These are phyloP conservation scores for Notholithocarpus densiflorus DNA, from an alignment of 306 rosid genomes.

Conservation along the genomic window DNA sequence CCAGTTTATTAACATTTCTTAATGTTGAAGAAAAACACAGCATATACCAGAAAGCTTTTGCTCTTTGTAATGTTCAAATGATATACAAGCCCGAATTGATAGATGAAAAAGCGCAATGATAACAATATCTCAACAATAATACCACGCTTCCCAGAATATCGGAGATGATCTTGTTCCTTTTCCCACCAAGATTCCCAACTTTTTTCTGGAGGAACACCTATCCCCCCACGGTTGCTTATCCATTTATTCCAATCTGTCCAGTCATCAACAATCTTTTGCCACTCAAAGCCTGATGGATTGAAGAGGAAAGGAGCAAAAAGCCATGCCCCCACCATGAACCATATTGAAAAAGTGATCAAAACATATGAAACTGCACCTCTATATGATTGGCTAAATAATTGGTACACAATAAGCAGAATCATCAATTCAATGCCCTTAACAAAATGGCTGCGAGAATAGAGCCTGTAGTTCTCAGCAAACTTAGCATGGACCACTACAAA, in stretches of 20 bases:
- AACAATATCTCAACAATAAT: constrained; percentile 62
- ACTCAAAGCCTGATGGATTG: constrained; percentile 97
- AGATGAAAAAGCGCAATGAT: constrained; percentile 84
- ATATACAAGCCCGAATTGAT: constrained; percentile 91
- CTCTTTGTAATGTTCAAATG: constrained; percentile 59
- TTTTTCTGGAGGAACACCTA: constrained; percentile 70
- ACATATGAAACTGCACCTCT: constrained; percentile 56
- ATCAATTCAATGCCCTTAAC: constrained; percentile 90
- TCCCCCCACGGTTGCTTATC: constrained; percentile 91
- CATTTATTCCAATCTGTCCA: constrained; percentile 97
- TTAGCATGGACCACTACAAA: constrained; percentile 95
- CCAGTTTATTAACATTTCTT: not conserved
- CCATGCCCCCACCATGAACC: constrained; percentile 98
- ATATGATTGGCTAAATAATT: constrained; percentile 73
- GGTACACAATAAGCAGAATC: constrained; percentile 86
- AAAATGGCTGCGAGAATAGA: constrained; percentile 96
- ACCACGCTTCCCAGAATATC: constrained; percentile 67
- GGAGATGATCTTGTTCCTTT: constrained; percentile 80
- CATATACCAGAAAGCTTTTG: constrained; percentile 63
- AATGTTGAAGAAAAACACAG: constrained; percentile 1
- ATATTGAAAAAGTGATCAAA: constrained; percentile 71
- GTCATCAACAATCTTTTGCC: constrained; percentile 97
- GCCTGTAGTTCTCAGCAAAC: constrained; percentile 88
- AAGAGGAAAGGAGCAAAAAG: constrained; percentile 97
- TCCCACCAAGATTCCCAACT: constrained; percentile 99